Evolutionary conservation across 208 protist species (phyloP).

Genomic region (Leishmania turanica): DNA sequence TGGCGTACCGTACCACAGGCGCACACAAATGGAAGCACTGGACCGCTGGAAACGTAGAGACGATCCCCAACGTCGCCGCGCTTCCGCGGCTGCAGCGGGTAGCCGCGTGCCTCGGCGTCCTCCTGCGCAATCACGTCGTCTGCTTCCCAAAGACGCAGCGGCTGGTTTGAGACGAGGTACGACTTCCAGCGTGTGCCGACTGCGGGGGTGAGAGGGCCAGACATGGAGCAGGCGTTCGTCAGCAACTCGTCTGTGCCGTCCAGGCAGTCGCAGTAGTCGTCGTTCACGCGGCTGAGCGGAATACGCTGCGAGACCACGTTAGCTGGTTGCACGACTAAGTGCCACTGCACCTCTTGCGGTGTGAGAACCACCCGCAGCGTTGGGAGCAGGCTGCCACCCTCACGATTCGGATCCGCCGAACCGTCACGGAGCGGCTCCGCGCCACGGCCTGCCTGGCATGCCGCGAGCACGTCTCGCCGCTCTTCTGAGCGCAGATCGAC

Average conservation of each 20-base stretch:
- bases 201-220: conserved; percentile 45
- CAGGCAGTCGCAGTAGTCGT: conserved; percentile 88
- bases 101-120: conserved; percentile 24
- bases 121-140: conserved; percentile 19
- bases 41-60: conserved; percentile 34
- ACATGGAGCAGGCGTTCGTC: conserved; percentile 81
- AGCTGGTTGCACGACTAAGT: conserved; percentile 28
- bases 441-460: conserved; percentile 38
- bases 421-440: background rate
- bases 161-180: conserved; percentile 44
- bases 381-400: background rate
- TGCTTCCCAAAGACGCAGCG: conserved; percentile 54
- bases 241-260: conserved; percentile 80
- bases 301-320: conserved; percentile 67
- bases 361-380: conserved; percentile 64
- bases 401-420: background rate
- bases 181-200: conserved; percentile 48
- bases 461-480: conserved; percentile 31
- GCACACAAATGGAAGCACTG: conserved; percentile 61
- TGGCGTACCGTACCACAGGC: conserved; percentile 27
- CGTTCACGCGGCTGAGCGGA: conserved; percentile 56
- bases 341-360: conserved; percentile 46
- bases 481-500: conserved; percentile 49
- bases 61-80: conserved; percentile 28
- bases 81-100: conserved; percentile 23